Evolutionary conservation across 345 rosid species (phyloP).

Genomic region (Corymbia maculata): DNA sequence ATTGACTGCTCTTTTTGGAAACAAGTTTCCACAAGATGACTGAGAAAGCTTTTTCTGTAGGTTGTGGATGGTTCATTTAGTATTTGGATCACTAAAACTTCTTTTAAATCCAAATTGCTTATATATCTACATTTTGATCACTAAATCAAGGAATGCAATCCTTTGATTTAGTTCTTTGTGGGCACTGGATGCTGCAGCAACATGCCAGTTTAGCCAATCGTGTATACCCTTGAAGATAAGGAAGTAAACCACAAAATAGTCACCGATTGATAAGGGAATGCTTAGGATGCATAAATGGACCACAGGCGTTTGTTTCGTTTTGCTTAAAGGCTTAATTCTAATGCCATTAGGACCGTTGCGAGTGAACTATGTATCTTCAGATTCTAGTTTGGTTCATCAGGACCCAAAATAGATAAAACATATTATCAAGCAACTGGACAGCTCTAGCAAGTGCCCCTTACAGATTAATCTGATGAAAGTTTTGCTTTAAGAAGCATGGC

Average conservation of each 20-base stretch:
- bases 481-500: background rate
- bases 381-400: background rate
- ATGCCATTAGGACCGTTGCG: background rate
- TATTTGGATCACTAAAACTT: background rate
- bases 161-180: background rate
- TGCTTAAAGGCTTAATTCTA: background rate
- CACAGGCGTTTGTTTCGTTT: accelerated
- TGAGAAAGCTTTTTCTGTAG: background rate
- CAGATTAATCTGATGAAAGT: background rate
- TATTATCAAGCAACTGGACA: background rate
- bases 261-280: background rate
- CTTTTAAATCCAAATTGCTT: background rate
- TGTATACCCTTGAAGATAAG: background rate
- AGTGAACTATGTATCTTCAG: background rate
- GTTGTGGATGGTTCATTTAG: background rate
- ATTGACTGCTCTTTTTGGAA: background rate
- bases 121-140: background rate
- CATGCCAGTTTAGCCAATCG: background rate
- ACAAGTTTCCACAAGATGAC: background rate
- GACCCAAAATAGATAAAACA: background rate
- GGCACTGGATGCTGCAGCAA: background rate
- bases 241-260: background rate
- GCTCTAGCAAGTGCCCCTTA: background rate
- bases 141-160: background rate
- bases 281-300: background rate